Evolutionary conservation across 2,329 filamentous ascomycete species (phyloP).

Genomic region (Sporothrix brunneoviolacea): DNA sequence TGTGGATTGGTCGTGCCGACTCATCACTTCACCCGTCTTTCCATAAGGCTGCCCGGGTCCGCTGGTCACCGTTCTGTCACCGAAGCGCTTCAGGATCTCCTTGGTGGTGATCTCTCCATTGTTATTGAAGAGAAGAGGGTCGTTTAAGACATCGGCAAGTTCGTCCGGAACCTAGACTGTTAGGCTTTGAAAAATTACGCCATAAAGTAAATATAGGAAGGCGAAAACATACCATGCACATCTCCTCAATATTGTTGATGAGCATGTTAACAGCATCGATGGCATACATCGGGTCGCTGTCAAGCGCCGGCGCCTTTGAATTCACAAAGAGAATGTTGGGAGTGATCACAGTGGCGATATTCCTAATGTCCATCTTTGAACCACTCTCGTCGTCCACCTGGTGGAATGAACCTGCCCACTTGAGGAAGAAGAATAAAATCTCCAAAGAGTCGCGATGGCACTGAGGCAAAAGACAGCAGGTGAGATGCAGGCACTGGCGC

Average conservation of each 20-base stretch:
- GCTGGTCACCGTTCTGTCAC: constrained; percentile 53
- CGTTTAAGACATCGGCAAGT: constrained; percentile 76
- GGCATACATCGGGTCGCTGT: constrained; percentile 83
- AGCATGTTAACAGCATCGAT: constrained; percentile 89
- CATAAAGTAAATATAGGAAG: not conserved
- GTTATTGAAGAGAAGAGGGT: constrained; percentile 73
- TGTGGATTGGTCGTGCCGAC: constrained; percentile 51
- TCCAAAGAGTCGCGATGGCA: constrained; percentile 89
- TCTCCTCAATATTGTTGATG: constrained; percentile 89
- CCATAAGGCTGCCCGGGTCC: constrained; percentile 51
- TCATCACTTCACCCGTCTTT: constrained; percentile 51
- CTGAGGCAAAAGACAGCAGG: constrained; percentile 89
- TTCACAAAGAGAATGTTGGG: constrained; percentile 83
- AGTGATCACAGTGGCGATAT: constrained; percentile 92
- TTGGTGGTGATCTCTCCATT: constrained; percentile 89
- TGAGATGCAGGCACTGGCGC: constrained; percentile 78
- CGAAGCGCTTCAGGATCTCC: constrained; percentile 90
- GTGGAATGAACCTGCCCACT: constrained; percentile 96
- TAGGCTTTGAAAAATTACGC: constrained; percentile 17
- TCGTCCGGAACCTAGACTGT: constrained; percentile 77
- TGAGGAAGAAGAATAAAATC: constrained; percentile 90
- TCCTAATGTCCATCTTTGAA: constrained; percentile 98
- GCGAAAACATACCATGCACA: constrained; percentile 91
- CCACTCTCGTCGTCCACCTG: constrained; percentile 95
- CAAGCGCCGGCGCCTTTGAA: constrained; percentile 59